Base-by-base conservation (phyloP, 2,329 filamentous ascomycete genomes). In the Fusarium domesticum region DNA sequence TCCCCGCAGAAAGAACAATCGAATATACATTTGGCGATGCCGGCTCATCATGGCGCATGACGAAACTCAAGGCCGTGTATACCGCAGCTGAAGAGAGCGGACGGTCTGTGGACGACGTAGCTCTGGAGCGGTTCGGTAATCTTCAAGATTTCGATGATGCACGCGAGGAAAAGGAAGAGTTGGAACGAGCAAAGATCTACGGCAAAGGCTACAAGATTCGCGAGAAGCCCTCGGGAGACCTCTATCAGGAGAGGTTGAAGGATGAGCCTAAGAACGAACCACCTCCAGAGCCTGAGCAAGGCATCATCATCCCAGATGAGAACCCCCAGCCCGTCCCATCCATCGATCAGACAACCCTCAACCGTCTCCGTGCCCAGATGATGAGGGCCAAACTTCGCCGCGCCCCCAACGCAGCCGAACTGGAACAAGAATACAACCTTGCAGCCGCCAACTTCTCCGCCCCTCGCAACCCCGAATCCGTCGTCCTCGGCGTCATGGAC, bases 21-120 rank as follows among this genome's bases (percentile, higher is more conserved):
- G 74, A 80, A 45, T 98, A 97, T 63, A 87, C 73, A 0, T 95
- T 98, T 66, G 93, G 95, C 15, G 93, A 98, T 64, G 71, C 80
- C 6, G 92, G 93, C 0, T 92, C 91, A 12, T 81, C 89, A 58
- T 98, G 95, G 93, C 84, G 95, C 38, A 96, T 98, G 91, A 95
- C 86, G 6, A 96, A 91, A 66, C 79, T 98, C 23, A 90, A 87
- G 54, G 86, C 83, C 10, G 88, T 96, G 2, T 96, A 95, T 65
- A 79, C 81, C 18, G 78, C 84, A 42, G 89, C 90, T 0, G 77
- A 95, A 55, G 84, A 93, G 57, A 83, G 74, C 1, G 84, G 83
- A 0, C 77, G 77, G n/a, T 59, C 80, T 0, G 75, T 95, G 1
- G 92, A 97, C 6, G 88, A 95, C 1, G 74, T 97, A 37, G 93